Evolutionary conservation across 2,329 filamentous ascomycete genomes (phyloP).

Genomic region (Phaeosphaeriaceae sp.): DNA sequence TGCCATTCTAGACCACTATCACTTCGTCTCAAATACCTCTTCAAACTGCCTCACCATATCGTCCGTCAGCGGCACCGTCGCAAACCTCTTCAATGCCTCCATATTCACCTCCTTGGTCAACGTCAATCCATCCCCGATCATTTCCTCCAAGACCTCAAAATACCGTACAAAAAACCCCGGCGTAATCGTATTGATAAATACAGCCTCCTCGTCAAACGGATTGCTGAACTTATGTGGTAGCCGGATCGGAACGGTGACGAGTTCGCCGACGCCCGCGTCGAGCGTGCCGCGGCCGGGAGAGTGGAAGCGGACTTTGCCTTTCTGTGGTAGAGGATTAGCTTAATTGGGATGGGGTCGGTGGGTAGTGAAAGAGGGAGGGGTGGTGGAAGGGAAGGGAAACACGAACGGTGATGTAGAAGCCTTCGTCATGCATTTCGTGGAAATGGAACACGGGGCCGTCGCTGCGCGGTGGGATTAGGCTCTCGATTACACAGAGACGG

Average conservation of each 20-base stretch:
- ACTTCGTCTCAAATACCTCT: neutral
- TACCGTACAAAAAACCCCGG: conserved; percentile 8
- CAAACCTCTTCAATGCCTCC: conserved; percentile 17
- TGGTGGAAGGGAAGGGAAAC: neutral
- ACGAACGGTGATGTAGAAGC: conserved; percentile 9
- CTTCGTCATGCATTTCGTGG: conserved; percentile 15
- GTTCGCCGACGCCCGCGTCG: conserved; percentile 10
- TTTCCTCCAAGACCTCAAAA: conserved; percentile 8
- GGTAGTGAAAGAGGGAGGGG: too few relatives aligned
- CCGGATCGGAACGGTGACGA: conserved; percentile 10
- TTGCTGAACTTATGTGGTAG: conserved; percentile 13
- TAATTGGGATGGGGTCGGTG: too few relatives aligned
- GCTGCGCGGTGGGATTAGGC: conserved; percentile 5
- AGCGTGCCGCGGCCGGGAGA: conserved; percentile 4
- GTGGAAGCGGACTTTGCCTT: conserved; percentile 14
- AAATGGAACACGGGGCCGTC: conserved; percentile 12
- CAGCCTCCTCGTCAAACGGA: conserved; percentile 12
- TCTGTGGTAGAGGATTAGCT: too few relatives aligned
- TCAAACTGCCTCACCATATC: conserved; percentile 5
- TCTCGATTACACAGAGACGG: conserved; percentile 9
- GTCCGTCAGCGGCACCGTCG: conserved; percentile 12
- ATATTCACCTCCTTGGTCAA: conserved; percentile 14
- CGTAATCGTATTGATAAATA: conserved; percentile 12
- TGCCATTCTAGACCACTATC: too few relatives aligned
- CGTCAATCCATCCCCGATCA: conserved; percentile 11